phyloP scores from a whole-genome alignment of 148 eudicot species.

The Fallopia convolvulus region DNA sequence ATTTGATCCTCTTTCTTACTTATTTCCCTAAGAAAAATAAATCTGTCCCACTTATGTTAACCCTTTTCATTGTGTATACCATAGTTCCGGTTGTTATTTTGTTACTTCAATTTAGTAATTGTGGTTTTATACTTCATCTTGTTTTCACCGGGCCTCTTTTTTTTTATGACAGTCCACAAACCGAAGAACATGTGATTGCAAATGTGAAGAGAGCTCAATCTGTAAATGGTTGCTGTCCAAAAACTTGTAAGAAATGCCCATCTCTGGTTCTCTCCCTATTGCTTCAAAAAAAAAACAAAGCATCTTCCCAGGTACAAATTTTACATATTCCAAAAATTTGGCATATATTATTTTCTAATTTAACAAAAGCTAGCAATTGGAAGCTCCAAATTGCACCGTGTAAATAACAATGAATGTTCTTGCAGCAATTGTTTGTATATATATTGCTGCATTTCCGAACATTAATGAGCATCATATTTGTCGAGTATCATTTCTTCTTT shows the following conservation, averaged over 20 bases:
- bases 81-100: background rate
- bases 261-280: background rate
- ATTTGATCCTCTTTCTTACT: background rate
- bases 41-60: background rate
- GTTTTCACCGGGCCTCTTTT: background rate
- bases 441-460: background rate
- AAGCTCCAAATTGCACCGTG: background rate
- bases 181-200: background rate
- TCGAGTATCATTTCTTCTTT: background rate
- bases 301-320: background rate
- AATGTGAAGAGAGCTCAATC: background rate
- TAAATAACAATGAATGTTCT: constrained; percentile 3
- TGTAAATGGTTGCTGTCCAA: background rate
- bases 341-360: background rate
- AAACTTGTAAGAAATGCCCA: background rate
- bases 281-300: background rate
- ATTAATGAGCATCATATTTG: background rate
- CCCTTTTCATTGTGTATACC: background rate
- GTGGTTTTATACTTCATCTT: background rate
- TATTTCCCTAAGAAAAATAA: background rate
- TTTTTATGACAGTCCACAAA: background rate
- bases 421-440: background rate
- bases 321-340: background rate
- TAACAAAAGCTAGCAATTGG: constrained; percentile 1
- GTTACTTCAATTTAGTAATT: background rate